Conservation (phyloP, 768 basidiomycete species). For the Mrakia hoshinonis region DNA sequence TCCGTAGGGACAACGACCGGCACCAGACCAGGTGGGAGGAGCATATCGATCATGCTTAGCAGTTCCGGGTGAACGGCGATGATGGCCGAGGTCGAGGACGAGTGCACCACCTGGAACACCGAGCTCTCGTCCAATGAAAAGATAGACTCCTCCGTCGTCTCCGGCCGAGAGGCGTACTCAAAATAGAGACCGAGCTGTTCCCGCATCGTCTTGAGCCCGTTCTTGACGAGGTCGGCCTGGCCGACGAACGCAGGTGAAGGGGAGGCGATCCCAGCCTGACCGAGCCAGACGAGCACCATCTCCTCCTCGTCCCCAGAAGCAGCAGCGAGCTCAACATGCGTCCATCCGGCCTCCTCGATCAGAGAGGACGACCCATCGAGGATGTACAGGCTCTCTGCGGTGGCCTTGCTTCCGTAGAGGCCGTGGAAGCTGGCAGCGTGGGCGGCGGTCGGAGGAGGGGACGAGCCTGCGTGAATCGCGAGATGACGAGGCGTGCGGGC, state of each 20-base stretch:
- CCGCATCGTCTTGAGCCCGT: not conserved
- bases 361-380: not conserved
- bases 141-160: no score
- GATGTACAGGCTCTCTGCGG: constrained; percentile 56
- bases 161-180: not conserved
- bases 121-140: no score
- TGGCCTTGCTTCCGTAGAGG: constrained; percentile 65
- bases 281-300: constrained; percentile 16
- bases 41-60: constrained; percentile 47
- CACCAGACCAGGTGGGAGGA: constrained; percentile 67
- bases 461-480: not conserved
- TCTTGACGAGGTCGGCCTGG: not conserved
- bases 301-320: not conserved
- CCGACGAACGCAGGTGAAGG: not conserved
- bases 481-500: not conserved
- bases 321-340: not conserved
- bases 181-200: no score
- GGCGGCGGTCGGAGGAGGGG: not conserved
- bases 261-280: constrained; percentile 5
- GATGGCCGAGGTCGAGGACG: constrained; percentile 34
- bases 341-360: not conserved
- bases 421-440: constrained; percentile 50
- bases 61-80: constrained; percentile 34
- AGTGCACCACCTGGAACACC: constrained; percentile 30
- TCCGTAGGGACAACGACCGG: constrained; percentile 53